phyloP scores from a whole-genome alignment of 345 rosid genomes.

The Zanthoxylum bungeanum region DNA sequence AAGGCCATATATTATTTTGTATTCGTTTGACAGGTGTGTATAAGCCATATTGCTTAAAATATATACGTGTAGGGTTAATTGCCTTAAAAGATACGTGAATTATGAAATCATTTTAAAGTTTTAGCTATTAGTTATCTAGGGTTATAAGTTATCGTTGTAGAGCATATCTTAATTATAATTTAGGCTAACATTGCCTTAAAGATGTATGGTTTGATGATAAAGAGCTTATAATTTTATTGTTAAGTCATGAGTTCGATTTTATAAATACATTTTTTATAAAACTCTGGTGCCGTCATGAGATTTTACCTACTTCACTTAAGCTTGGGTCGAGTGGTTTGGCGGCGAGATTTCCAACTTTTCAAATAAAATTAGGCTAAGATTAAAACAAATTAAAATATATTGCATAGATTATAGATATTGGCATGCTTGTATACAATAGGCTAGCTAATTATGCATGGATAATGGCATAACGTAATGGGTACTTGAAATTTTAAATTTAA shows the following conservation, averaged over 20 bases:
- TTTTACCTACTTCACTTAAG: too few species aligned
- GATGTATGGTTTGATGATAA: too few species aligned
- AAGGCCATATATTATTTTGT: not conserved
- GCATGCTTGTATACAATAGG: not conserved
- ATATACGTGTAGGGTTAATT: not conserved
- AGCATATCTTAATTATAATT: not conserved
- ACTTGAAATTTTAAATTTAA: not conserved
- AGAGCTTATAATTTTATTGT: too few species aligned
- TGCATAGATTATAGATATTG: too few species aligned
- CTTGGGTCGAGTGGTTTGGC: too few species aligned
- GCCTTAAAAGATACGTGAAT: not conserved
- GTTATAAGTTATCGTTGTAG: not conserved
- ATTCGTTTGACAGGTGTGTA: not conserved
- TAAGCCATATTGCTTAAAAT: not conserved
- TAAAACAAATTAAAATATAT: not conserved
- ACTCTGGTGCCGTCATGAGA: too few species aligned
- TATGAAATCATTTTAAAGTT: not conserved
- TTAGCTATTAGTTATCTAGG: not conserved
- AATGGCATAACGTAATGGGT: constrained; percentile 7
- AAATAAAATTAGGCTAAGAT: too few species aligned
- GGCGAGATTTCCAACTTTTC: too few species aligned
- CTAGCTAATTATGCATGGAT: constrained; percentile 1
- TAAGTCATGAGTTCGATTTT: too few species aligned
- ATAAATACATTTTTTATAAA: too few species aligned
- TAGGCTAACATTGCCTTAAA: too few species aligned